Conservation (phyloP, 257 asterid genomes). For the Jacaranda copaia region DNA sequence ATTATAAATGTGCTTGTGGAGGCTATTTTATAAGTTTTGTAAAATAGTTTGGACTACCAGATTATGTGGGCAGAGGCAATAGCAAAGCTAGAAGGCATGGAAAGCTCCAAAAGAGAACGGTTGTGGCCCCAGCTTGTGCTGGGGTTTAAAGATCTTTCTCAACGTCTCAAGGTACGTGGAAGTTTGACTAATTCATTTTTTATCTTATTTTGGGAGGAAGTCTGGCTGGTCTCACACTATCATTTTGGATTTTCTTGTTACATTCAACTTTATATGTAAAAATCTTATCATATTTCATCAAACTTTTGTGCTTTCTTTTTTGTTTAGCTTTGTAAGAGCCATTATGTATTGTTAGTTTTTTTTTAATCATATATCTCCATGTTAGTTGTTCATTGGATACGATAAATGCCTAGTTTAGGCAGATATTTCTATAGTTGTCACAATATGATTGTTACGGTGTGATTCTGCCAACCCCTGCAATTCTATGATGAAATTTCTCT, state of each 20-base stretch:
- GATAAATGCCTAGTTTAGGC: background rate
- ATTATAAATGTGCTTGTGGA: conserved; percentile 12
- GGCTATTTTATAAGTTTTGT: conserved; percentile 41
- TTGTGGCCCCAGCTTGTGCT: conserved; percentile 95
- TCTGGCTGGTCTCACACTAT: background rate
- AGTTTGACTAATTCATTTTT: conserved; percentile 5
- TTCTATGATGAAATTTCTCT: background rate
- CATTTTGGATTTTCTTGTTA: background rate
- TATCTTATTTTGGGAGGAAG: conserved; percentile 12
- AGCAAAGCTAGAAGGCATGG: conserved; percentile 98
- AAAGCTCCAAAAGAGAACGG: conserved; percentile 87
- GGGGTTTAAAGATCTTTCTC: conserved; percentile 96
- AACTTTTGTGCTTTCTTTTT: background rate
- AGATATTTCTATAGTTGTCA: conserved; percentile 19
- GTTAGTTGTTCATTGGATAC: background rate
- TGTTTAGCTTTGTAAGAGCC: conserved; percentile 21
- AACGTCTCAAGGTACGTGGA: conserved; percentile 84
- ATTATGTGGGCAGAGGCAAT: conserved; percentile 99
- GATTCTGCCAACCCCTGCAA: background rate
- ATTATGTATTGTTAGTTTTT: background rate
- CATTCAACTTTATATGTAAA: background rate
- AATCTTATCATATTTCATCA: background rate
- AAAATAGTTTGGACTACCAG: conserved; percentile 66
- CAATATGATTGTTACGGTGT: conserved; percentile 1
- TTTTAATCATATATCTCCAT: background rate